Evolutionary conservation across 2,329 filamentous ascomycete genomes (phyloP), one percentile per base, ranked within the genome.

Genomic region (Xylariaceae sp.): DNA sequence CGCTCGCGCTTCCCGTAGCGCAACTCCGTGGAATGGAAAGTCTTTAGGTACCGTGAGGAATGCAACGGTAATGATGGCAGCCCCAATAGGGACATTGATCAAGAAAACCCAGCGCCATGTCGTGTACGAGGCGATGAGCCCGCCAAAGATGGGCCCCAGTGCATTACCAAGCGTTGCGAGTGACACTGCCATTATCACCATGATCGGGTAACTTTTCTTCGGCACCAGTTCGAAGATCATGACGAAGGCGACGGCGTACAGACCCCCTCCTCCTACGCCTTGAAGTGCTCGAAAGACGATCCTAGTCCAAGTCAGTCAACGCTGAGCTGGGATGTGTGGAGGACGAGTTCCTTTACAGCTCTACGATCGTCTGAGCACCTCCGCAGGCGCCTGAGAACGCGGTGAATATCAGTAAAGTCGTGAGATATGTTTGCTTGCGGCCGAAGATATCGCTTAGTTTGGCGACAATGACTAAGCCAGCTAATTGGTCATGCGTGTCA

Each of bases 151-250:
- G 9, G 55, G 55, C 10, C 55, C 55, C 11, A 57, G 41, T 6
- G 48, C 48, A 19, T 49, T 54, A 14, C 41, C 53, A 16, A 57
- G 48, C 4, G 45, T 43, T 5, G 42, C 45, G 9, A 44, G 12
- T 1, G 33, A 34, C 38, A 45, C 48, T 18, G 34, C 31, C 7
- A 50, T 5, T 12, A 48, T 22, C 3, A 44, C 16, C 2, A 45
- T 18, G 16, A 43, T 22, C 18, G 54, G 18, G 1, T 40, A 40
- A 17, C 54, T 57, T 2, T 38, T 5, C 5, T 53, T 71, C 0
- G 86, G 79, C 4, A 91, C 80, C 18, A 90, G 76, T 66, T 92
- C 88, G 56, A 81, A 87, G 58, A 91, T 68, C 45, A 91, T 69
- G 46, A 91, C 88, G 41, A 78, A 81, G 14, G 86, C 82, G 43